Base-by-base conservation (phyloP, 345 rosid genomes). In the Leavenworthia alabamica region DNA sequence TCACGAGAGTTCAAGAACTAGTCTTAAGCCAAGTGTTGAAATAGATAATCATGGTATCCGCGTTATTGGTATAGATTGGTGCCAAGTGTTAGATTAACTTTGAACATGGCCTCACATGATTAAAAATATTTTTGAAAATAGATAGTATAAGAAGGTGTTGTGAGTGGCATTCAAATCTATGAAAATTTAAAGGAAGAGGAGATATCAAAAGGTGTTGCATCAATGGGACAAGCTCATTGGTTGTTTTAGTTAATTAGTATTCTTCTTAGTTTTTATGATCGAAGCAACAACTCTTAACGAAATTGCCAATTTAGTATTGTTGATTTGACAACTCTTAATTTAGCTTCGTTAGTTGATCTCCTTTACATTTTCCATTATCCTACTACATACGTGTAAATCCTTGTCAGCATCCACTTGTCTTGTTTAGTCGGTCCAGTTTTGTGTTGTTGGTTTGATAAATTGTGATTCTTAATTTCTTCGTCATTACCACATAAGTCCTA, bases 331-430 rank as follows among this genome's bases (percentile, higher is more conserved):
- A 62, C 63, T 62, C 57, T 62, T 17, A 36, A 36, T 36, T n/a
- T 12, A 60, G 28, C 60, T 59, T 42, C 46, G 42, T 68, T 68
- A 45, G 62, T 61, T 61, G 56, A 4, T 69, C 13, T 62, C 68
- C 62, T 52, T 53, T 28, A 44, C 73, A 60, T 54, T 70, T 54
- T 47, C 68, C 74, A 70, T 62, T 45, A 70, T 13, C 46, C 54
- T 28, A 68, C 2, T 62, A 54, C 7, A 27, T 55, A 39, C 68
- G 74, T 70, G 68, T 70, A 26, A 44, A 17, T 54, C 73, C 50
- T 54, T 52, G 35, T 69, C 68, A 45, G 36, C 67, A 53, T 45
- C 56, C 68, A 44, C 36, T 27, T 39, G 26, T 29, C 40, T 26
- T 15, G 4, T 31, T n/a, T 46, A 37, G 67, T 69, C 67, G 60